A percentile compares a stretch with the other conserved stretches of the same genome.
These are phyloP conservation scores for Aureobasidium subglaciale DNA, from an alignment of 2,329 filamentous ascomycete genomes.

Conservation along the genomic window DNA sequence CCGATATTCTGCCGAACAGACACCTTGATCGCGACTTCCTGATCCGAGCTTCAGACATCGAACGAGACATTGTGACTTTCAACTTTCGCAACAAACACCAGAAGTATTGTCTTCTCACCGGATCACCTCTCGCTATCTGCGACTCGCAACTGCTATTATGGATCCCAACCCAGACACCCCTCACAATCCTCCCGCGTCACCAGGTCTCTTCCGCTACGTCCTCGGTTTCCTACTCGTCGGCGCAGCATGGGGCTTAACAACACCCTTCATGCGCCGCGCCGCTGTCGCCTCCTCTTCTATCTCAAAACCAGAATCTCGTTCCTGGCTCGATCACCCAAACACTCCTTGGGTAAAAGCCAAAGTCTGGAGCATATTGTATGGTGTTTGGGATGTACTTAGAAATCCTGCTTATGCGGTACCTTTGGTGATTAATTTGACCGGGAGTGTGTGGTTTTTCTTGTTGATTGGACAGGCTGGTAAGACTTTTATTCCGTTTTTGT, in stretches of 20 bases:
- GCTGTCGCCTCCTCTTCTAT: slow-evolving; percentile 53
- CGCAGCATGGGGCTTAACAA: slow-evolving; percentile 60
- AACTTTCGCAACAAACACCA: neutral
- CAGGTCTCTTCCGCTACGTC: slow-evolving; percentile 5
- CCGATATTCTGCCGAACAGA: neutral
- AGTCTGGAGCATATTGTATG: slow-evolving; percentile 61
- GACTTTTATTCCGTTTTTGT: slow-evolving; percentile 34
- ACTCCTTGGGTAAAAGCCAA: slow-evolving; percentile 57
- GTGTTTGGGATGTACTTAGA: slow-evolving; percentile 67
- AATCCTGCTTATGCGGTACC: slow-evolving; percentile 82
- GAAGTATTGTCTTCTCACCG: neutral
- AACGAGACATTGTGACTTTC: neutral
- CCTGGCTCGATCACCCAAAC: slow-evolving; percentile 36
- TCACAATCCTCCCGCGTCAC: slow-evolving; percentile 19
- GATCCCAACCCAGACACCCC: slow-evolving; percentile 26
- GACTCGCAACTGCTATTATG: slow-evolving; percentile 17
- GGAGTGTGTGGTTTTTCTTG: slow-evolving; percentile 94
- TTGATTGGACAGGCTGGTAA: slow-evolving; percentile 84
- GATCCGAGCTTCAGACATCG: neutral
- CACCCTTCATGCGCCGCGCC: slow-evolving; percentile 78
- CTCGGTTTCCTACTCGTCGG: neutral
- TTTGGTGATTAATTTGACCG: slow-evolving; percentile 79
- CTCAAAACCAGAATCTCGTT: slow-evolving; percentile 35
- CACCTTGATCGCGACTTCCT: slow-evolving; percentile 4
- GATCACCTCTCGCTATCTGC: neutral